Percentiles rank a stretch among this genome's conserved stretches.
Evolutionary conservation across 371 early-diverging fungal species (phyloP).

Genomic region (Chytridium lagenaria): DNA sequence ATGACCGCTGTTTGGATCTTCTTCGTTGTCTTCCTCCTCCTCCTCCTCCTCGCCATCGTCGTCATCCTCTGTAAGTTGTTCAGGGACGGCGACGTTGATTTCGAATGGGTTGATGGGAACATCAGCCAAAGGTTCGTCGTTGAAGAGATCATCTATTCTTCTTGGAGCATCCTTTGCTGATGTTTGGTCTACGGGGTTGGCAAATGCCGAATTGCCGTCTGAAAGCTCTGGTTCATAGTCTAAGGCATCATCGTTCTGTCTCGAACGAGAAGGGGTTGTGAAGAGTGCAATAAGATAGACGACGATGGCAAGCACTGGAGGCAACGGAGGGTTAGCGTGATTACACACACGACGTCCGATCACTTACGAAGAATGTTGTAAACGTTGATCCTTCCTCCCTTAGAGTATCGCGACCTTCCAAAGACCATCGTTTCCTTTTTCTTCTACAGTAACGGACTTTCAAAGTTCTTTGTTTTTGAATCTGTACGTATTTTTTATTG

Average conservation of each 20-base stretch:
- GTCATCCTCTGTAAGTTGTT: not conserved
- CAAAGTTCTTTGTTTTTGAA: not conserved
- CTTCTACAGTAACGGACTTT: not conserved
- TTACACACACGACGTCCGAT: not conserved
- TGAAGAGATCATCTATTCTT: not conserved
- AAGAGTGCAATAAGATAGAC: conserved; percentile 5
- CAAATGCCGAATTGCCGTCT: not conserved
- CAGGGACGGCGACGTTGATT: not conserved
- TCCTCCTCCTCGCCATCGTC: not conserved
- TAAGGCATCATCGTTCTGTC: not conserved
- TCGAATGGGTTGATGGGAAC: not conserved
- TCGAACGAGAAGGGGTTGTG: not conserved
- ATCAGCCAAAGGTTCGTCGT: not conserved
- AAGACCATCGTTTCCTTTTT: not conserved
- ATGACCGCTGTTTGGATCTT: not conserved
- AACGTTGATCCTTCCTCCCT: not conserved
- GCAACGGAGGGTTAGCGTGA: not conserved
- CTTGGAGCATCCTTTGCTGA: not conserved
- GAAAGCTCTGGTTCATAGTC: not conserved
- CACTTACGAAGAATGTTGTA: conserved; percentile 9
- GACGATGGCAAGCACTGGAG: conserved; percentile 7
- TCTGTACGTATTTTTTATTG: too few relatives aligned
- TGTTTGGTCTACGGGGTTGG: not conserved
- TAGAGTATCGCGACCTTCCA: not conserved
- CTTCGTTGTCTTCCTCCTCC: not conserved